Evolutionary conservation across 2,329 filamentous ascomycete genomes (phyloP).

Genomic region (Chaetomiaceae sp.): DNA sequence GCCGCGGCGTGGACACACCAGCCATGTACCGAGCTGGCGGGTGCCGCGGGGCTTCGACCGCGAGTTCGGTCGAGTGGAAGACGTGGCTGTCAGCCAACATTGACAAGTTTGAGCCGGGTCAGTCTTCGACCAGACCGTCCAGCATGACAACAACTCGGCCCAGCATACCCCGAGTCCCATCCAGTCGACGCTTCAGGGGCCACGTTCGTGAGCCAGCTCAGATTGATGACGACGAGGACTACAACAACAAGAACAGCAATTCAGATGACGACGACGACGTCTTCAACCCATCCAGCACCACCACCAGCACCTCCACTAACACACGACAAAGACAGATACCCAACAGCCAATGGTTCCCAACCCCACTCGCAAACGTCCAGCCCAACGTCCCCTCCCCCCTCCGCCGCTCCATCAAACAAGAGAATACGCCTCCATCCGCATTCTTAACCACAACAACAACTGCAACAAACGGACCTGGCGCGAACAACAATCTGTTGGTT

Average conservation of each 20-base stretch:
- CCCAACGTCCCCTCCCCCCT: conserved; percentile 1
- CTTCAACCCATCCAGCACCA: not conserved
- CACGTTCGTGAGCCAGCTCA: conserved; percentile 39
- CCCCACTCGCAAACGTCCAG: not conserved
- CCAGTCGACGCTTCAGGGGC: conserved; percentile 14
- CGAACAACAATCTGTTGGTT: not conserved
- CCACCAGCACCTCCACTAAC: not conserved
- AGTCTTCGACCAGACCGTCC: conserved; percentile 22
- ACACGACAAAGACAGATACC: conserved; percentile 1
- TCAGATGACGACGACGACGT: not conserved
- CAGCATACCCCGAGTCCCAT: conserved; percentile 24
- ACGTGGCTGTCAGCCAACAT: conserved; percentile 37
- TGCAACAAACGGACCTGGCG: not conserved
- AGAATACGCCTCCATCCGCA: not conserved
- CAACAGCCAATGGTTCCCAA: conserved; percentile 19
- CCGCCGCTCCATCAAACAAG: not conserved
- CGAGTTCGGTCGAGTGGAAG: conserved; percentile 45
- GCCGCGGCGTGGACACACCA: conserved; percentile 21
- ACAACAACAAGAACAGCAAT: conserved; percentile 6
- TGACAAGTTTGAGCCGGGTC: conserved; percentile 32
- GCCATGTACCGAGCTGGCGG: conserved; percentile 29
- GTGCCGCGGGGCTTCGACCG: conserved; percentile 37
- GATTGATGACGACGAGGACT: conserved; percentile 31
- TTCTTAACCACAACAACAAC: not conserved
- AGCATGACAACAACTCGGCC: conserved; percentile 27